A percentile compares a stretch with the other conserved stretches of the same genome.
Evolutionary conservation across 768 basidiomycete genomes (phyloP).

Genomic region (Psilocybe cubensis): DNA sequence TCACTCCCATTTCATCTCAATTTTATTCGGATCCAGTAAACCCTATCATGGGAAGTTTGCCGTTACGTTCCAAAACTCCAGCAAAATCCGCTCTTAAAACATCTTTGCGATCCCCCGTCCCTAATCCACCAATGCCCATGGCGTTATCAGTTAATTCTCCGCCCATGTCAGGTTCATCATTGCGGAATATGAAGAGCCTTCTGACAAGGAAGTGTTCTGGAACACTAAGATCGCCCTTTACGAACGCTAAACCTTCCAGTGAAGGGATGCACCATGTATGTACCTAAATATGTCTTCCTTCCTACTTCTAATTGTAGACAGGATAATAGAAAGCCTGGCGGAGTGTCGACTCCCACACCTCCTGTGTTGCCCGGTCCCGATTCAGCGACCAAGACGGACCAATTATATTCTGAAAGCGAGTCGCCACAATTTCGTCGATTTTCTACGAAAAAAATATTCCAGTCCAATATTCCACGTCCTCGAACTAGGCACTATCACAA

Average conservation of each 20-base stretch:
- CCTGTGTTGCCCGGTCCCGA: not conserved
- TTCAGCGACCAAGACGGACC: not conserved
- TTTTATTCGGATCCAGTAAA: conserved; percentile 12
- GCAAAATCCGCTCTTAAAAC: conserved; percentile 41
- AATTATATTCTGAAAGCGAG: not conserved
- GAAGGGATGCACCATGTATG: conserved; percentile 25
- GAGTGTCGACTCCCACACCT: not conserved
- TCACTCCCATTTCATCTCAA: conserved; percentile 11
- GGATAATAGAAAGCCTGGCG: not conserved
- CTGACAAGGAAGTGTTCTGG: conserved; percentile 31
- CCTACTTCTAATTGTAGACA: conserved; percentile 1
- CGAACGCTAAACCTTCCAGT: conserved; percentile 12
- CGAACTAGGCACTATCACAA: conserved; percentile 26
- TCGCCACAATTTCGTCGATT: not conserved
- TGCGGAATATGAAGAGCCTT: conserved; percentile 34
- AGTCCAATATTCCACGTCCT: conserved; percentile 40
- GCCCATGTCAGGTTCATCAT: conserved; percentile 22
- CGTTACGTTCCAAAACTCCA: conserved; percentile 35
- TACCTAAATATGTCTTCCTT: not conserved
- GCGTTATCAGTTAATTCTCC: conserved; percentile 5
- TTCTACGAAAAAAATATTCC: conserved; percentile 13
- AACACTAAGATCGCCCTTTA: conserved; percentile 24
- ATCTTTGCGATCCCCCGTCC: conserved; percentile 23
- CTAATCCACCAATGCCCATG: conserved; percentile 8
- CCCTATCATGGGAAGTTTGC: conserved; percentile 23